phyloP scores from a whole-genome alignment of 2,329 filamentous ascomycete species.

The Penicillium oxalicum region DNA sequence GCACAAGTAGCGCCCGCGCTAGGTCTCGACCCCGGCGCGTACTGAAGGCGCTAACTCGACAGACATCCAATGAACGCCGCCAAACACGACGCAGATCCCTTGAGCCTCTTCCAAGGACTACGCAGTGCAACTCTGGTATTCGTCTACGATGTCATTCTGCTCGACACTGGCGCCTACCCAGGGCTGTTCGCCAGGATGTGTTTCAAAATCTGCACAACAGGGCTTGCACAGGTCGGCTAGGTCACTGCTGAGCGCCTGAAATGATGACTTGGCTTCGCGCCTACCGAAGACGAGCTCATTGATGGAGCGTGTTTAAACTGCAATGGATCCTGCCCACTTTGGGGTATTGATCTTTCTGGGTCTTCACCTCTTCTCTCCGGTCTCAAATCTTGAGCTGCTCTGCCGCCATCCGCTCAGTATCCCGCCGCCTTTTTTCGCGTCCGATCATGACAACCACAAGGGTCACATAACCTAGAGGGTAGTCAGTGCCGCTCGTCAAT shows the following conservation, averaged over 20 bases:
- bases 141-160: conserved; percentile 15
- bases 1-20: conserved; percentile 11
- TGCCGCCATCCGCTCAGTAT: not conserved
- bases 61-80: conserved; percentile 7
- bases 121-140: too few relatives aligned
- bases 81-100: not conserved
- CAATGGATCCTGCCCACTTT: too few relatives aligned
- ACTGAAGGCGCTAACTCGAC: conserved; percentile 11
- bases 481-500: conserved; percentile 16
- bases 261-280: conserved; percentile 12
- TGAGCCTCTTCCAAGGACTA: not conserved
- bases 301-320: too few relatives aligned
- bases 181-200: conserved; percentile 13
- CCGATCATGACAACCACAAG: conserved; percentile 21
- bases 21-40: conserved; percentile 15
- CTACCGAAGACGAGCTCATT: not conserved
- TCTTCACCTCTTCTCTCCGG: not conserved
- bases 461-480: conserved; percentile 20
- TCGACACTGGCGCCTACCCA: conserved; percentile 28
- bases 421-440: not conserved
- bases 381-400: not conserved
- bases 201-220: conserved; percentile 18
- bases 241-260: conserved; percentile 9
- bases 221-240: conserved; percentile 6
- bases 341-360: too few relatives aligned